Evolutionary conservation across 805 yeast species (phyloP).

Genomic region (Sungouiozyma intestinalis): DNA sequence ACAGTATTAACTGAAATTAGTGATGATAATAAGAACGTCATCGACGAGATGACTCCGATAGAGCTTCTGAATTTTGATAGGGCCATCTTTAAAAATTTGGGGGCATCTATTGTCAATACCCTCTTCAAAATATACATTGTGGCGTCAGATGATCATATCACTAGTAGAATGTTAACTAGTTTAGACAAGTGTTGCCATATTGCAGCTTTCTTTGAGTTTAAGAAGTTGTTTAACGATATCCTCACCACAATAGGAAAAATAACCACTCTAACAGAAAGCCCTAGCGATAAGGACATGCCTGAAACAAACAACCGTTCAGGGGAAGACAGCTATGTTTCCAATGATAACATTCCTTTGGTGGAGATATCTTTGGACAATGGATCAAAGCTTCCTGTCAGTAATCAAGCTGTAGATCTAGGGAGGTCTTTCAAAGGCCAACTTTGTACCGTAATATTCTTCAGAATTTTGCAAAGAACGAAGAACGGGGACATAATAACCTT

Average conservation of each 20-base stretch:
- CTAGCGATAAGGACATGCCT: constrained; percentile 3
- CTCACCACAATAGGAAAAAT: constrained; percentile 56
- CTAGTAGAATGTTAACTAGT: constrained; percentile 77
- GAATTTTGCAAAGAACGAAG: constrained; percentile 54
- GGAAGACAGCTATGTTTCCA: constrained; percentile 6
- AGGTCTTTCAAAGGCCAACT: constrained; percentile 85
- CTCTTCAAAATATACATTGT: constrained; percentile 71
- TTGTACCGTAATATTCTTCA: constrained; percentile 74
- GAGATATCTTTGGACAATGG: constrained; percentile 41
- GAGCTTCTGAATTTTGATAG: constrained; percentile 52
- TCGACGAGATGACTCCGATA: constrained; percentile 13
- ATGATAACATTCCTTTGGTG: constrained; percentile 32
- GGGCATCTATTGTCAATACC: constrained; percentile 58
- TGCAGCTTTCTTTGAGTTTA: constrained; percentile 53
- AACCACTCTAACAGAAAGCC: constrained; percentile 41
- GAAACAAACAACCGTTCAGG: background rate
- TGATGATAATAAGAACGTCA: constrained; percentile 11
- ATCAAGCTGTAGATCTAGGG: constrained; percentile 75
- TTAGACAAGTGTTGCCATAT: constrained; percentile 76
- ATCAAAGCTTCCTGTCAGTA: constrained; percentile 60
- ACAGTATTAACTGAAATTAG: constrained; percentile 25
- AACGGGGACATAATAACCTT: constrained; percentile 31
- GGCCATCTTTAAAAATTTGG: constrained; percentile 54
- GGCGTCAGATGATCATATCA: constrained; percentile 83
- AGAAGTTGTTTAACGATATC: constrained; percentile 51